Base-by-base conservation (phyloP, 352 stramenopile species). In the Globisporangium recalcitrans region DNA sequence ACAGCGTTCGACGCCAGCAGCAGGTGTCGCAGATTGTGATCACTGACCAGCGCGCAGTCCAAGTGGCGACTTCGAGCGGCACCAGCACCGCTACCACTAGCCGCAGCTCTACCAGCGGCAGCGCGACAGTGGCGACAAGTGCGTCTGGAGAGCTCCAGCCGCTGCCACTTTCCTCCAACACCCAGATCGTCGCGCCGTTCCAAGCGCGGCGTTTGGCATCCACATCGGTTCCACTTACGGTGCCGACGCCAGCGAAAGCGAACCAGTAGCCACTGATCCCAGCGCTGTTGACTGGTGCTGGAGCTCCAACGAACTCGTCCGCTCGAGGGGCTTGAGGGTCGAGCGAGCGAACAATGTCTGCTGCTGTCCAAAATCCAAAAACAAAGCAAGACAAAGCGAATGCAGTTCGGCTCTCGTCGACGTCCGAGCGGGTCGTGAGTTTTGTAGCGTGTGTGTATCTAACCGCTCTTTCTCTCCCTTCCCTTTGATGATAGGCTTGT, bases 121-220 rank as follows among this genome's bases (percentile, higher is more conserved):
- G 40, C 40, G 22, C n/a, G 13, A 51, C 14, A 1, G 34, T 58
- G 7, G 46, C 44, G 13, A 16, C n/a, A 21, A 44, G n/a, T 21
- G 27, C 55, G 9, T 10, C 22, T 2, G n/a, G n/a, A 22, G 56
- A 38, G 47, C 27, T 51, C 9, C n/a, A 27, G 56, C 19, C 55
- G 27, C 26, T 36, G 10, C 19, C 42, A 11, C 10, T 53, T 24
- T 52, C 49, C 49, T 59, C 49, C 59, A 64, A 59, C 49, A 64
- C 59, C 47, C 59, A 64, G 49, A 54, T 59, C 49, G 27, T 59
- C 40, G 21, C 58, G 40, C 16, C 51, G 10, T 31, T 31, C 27
- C 27, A 31, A 31, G 27, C 27, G 4, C 14, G 21, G 36, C 36
- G 14, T 44, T 14, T n/a, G 36, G 4, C 14, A 44, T 13, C 7